Percentiles rank a stretch among this genome's conserved stretches.
Evolutionary conservation across 768 basidiomycete species (phyloP).

Genomic region (Lentinula aciculospora): DNA sequence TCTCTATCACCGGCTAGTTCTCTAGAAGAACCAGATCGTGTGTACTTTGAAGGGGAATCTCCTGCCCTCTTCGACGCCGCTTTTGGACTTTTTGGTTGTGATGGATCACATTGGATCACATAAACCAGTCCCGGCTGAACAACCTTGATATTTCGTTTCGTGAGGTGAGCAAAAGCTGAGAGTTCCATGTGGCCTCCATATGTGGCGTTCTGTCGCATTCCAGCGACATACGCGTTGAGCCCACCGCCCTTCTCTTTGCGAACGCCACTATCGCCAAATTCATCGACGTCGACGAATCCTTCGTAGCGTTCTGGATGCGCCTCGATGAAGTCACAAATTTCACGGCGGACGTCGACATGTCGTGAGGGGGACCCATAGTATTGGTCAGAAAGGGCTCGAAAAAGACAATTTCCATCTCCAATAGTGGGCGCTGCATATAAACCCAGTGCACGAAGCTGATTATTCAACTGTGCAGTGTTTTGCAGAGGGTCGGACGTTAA

Average conservation of each 20-base stretch:
- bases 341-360: conserved; percentile 63
- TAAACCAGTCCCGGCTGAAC: conserved; percentile 90
- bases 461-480: conserved; percentile 60
- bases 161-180: conserved; percentile 86
- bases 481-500: conserved; percentile 56
- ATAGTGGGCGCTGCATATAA: conserved; percentile 84
- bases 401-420: conserved; percentile 92
- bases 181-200: conserved; percentile 93
- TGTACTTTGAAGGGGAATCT: conserved; percentile 13
- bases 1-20: conserved; percentile 20
- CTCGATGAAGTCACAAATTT: conserved; percentile 82
- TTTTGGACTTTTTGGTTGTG: conserved; percentile 11
- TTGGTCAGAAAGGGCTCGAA: conserved; percentile 87
- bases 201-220: conserved; percentile 39
- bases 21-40: conserved; percentile 14
- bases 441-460: conserved; percentile 72
- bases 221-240: conserved; percentile 5
- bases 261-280: conserved; percentile 9
- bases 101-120: conserved; percentile 70
- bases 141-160: conserved; percentile 78
- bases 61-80: conserved; percentile 16
- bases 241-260: conserved; percentile 7
- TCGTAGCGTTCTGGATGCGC: conserved; percentile 66
- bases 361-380: conserved; percentile 68
- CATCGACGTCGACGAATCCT: conserved; percentile 71